A percentile compares a stretch with the other conserved stretches of the same genome.
phyloP scores from a whole-genome alignment of 768 basidiomycete species.

The Dictyophora rubrovolvata region DNA sequence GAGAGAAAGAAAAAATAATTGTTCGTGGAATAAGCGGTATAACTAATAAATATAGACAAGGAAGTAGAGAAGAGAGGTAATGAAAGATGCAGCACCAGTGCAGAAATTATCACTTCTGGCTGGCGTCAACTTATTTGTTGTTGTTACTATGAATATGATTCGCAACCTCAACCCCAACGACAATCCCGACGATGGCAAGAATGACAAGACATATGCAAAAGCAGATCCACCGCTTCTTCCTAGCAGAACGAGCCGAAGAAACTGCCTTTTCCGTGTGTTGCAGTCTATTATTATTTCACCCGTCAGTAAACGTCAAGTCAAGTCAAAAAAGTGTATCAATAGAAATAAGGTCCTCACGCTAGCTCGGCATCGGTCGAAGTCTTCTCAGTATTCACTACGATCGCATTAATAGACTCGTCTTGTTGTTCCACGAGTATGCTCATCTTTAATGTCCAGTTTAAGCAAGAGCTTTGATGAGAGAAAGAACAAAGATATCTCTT shows the following conservation, averaged over 20 bases:
- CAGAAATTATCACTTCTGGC: background rate
- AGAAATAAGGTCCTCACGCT: constrained; percentile 41
- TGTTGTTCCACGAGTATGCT: constrained; percentile 69
- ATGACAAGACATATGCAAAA: constrained; percentile 62
- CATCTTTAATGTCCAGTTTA: constrained; percentile 42
- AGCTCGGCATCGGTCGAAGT: constrained; percentile 61
- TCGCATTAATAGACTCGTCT: constrained; percentile 56
- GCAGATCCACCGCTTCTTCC: constrained; percentile 97
- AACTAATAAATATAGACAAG: constrained; percentile 3
- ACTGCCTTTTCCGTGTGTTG: constrained; percentile 83
- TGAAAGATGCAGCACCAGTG: constrained; percentile 10
- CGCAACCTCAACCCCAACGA: constrained; percentile 50
- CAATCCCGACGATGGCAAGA: constrained; percentile 54
- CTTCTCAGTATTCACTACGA: constrained; percentile 52
- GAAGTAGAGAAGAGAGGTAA: constrained; percentile 4
- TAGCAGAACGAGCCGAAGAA: constrained; percentile 72
- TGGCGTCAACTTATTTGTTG: constrained; percentile 15
- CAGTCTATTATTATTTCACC: constrained; percentile 34
- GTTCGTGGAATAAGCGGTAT: constrained; percentile 10
- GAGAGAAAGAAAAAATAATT: constrained; percentile 1
- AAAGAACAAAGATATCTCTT: constrained; percentile 13
- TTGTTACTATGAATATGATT: constrained; percentile 32
- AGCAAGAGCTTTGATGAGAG: background rate
- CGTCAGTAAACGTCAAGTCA: background rate
- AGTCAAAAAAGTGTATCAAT: background rate